These are phyloP conservation scores for Trichoderma hamatum DNA, from an alignment of 2,329 filamentous ascomycete genomes.

Conservation along the genomic window DNA sequence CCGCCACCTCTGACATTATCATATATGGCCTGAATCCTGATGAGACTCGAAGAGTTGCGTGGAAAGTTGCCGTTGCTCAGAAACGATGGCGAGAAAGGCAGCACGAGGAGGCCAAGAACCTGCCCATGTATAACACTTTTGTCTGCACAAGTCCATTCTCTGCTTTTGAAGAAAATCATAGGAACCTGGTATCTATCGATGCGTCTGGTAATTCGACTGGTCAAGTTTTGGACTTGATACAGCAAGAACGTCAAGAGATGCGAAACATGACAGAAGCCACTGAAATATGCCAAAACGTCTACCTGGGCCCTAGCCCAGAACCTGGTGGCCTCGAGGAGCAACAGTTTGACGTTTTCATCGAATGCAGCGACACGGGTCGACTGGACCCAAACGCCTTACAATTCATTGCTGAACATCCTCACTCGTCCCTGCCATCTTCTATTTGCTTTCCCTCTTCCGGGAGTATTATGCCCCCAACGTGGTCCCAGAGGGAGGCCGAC, in stretches of 20 bases:
- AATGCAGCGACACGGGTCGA: slow-evolving; percentile 82
- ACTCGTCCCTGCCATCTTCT: slow-evolving; percentile 41
- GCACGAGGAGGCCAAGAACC: slow-evolving; percentile 55
- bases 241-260: slow-evolving; percentile 90
- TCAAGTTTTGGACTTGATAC: slow-evolving; percentile 82
- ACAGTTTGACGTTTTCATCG: slow-evolving; percentile 83
- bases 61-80: slow-evolving; percentile 76
- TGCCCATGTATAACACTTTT: slow-evolving; percentile 83
- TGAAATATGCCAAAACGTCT: slow-evolving; percentile 88
- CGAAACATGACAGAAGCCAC: slow-evolving; percentile 87
- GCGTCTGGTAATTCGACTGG: slow-evolving; percentile 72
- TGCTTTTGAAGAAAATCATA: slow-evolving; percentile 70
- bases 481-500: slow-evolving; percentile 80
- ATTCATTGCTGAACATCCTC: slow-evolving; percentile 60
- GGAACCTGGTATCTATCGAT: slow-evolving; percentile 75
- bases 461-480: slow-evolving; percentile 83
- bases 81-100: slow-evolving; percentile 70
- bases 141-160: slow-evolving; percentile 66
- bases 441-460: slow-evolving; percentile 91
- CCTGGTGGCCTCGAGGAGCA: slow-evolving; percentile 59
- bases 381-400: slow-evolving; percentile 71
- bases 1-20: slow-evolving; percentile 86
- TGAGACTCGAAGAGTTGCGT: slow-evolving; percentile 64
- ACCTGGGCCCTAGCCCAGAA: slow-evolving; percentile 85
- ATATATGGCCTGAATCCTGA: slow-evolving; percentile 79